A percentile compares a stretch with the other conserved stretches of the same genome.
Conservation (phyloP, 179 eudicot species). For the Patellifolia procumbens region DNA sequence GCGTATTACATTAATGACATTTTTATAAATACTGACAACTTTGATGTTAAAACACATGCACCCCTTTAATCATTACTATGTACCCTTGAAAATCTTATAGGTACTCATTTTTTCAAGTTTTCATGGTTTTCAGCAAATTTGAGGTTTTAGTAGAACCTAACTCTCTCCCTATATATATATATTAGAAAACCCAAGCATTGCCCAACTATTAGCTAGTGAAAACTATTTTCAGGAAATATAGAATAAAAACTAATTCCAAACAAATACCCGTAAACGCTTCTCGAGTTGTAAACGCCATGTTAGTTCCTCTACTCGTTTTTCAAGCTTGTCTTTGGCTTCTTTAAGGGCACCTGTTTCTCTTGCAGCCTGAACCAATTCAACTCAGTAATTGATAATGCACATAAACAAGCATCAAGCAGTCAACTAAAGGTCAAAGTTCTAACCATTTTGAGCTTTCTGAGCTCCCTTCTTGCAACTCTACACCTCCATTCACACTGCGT, state of each 20-base stretch:
- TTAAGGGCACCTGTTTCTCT: conserved; percentile 96
- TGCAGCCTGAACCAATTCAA: conserved; percentile 62
- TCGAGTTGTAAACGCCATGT: conserved; percentile 95
- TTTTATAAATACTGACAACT: too few species aligned
- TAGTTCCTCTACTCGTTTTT: conserved; percentile 97
- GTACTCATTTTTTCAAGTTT: too few species aligned
- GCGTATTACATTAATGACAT: too few species aligned
- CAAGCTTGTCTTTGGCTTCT: conserved; percentile 99
- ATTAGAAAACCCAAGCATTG: conserved; percentile 5
- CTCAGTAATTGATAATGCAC: neutral
- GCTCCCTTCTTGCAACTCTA: conserved; percentile 86
- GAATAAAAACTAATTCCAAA: conserved; percentile 1
- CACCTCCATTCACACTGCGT: conserved; percentile 96
- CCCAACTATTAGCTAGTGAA: neutral
- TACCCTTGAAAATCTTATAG: too few species aligned
- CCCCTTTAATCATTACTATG: too few species aligned
- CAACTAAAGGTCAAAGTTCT: conserved; percentile 16
- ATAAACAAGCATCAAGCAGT: conserved; percentile 17
- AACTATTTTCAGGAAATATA: neutral
- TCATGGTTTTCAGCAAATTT: too few species aligned
- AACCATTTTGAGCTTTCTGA: conserved; percentile 78
- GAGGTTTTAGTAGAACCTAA: too few species aligned
- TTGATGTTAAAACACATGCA: too few species aligned
- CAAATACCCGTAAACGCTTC: conserved; percentile 70
- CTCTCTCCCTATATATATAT: conserved; percentile 53